Percentiles rank a stretch among this genome's conserved stretches.
These are phyloP conservation scores for Otatea glauca DNA, from an alignment of 176 grass and related monocot species.

Conservation along the genomic window DNA sequence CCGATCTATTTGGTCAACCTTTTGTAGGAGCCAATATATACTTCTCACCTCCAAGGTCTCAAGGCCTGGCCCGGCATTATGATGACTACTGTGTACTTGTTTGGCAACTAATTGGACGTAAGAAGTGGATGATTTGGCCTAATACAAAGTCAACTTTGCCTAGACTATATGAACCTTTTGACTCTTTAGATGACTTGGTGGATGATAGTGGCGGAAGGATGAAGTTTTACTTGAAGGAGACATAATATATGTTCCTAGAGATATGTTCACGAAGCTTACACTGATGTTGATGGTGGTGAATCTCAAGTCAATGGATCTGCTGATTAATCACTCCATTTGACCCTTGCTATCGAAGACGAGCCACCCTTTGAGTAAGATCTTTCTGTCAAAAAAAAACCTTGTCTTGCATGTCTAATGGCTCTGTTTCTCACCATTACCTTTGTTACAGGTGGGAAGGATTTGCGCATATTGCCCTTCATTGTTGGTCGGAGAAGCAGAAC, in stretches of 20 bases:
- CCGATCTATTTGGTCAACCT: slow-evolving; percentile 85
- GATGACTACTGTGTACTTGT: slow-evolving; percentile 94
- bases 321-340: slow-evolving; percentile 77
- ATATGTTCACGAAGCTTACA: slow-evolving; percentile 78
- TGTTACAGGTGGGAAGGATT: slow-evolving; percentile 91
- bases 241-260: slow-evolving; percentile 88
- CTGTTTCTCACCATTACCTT: slow-evolving; percentile 17
- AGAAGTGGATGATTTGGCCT: slow-evolving; percentile 73
- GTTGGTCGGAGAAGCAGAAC: slow-evolving; percentile 59
- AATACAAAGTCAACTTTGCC: slow-evolving; percentile 57
- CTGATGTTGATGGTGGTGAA: slow-evolving; percentile 31
- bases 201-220: slow-evolving; percentile 36
- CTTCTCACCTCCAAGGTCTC: slow-evolving; percentile 73
- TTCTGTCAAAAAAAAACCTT: background rate
- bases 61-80: slow-evolving; percentile 76
- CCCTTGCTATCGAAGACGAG: slow-evolving; percentile 88
- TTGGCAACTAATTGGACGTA: slow-evolving; percentile 71
- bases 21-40: slow-evolving; percentile 88
- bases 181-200: slow-evolving; percentile 49
- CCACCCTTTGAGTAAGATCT: slow-evolving; percentile 84
- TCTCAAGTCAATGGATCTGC: slow-evolving; percentile 1
- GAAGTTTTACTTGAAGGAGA: slow-evolving; percentile 75
- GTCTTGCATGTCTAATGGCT: background rate
- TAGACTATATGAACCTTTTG: slow-evolving; percentile 79
- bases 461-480: slow-evolving; percentile 72